Conservation (phyloP, 176 grass and related monocot species). For the Bolboschoenus planiculmis region DNA sequence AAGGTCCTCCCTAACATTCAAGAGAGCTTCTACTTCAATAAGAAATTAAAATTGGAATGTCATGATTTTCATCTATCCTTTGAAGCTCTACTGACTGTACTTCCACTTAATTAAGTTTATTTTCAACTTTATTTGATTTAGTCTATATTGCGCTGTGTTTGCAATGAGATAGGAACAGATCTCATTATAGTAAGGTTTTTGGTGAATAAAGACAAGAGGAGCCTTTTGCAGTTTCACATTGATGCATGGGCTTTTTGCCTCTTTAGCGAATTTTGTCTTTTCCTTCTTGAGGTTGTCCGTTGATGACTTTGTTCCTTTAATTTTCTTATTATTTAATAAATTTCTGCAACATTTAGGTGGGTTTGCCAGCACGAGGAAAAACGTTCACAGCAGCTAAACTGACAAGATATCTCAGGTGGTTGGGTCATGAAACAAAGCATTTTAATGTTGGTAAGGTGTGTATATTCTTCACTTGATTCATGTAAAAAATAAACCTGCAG, state of each 20-base stretch:
- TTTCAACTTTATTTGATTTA: neutral
- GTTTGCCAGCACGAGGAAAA: conserved; percentile 93
- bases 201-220: neutral
- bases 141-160: neutral
- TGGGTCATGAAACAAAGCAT: conserved; percentile 97
- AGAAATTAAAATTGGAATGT: neutral
- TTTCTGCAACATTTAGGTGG: conserved; percentile 52
- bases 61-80: neutral
- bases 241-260: neutral
- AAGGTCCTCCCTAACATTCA: neutral
- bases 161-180: too few species aligned
- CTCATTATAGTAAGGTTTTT: neutral
- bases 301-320: neutral
- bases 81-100: neutral
- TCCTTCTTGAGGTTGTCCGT: neutral
- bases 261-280: neutral
- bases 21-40: neutral
- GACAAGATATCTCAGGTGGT: conserved; percentile 95
- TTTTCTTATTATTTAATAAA: conserved; percentile 14
- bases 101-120: neutral
- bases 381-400: conserved; percentile 97
- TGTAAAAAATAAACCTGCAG: neutral
- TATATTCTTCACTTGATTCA: conserved; percentile 26
- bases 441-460: conserved; percentile 98
- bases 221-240: neutral